Evolutionary conservation across 805 yeast genomes (phyloP).

Genomic region (Starmera pachycereana): DNA sequence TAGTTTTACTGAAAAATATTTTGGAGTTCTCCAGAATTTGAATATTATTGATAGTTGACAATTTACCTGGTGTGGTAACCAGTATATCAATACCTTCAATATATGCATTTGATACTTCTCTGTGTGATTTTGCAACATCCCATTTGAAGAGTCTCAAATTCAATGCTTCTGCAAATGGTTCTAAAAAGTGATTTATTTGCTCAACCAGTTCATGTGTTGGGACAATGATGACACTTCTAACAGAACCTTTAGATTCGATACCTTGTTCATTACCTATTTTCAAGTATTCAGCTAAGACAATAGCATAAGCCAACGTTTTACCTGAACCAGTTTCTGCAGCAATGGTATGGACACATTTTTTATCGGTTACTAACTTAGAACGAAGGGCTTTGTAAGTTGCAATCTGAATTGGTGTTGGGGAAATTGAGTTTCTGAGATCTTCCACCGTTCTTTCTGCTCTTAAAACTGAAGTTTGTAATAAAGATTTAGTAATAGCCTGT

Average conservation of each 20-base stretch:
- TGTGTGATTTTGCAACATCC: conserved; percentile 51
- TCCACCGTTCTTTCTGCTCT: not conserved
- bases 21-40: conserved; percentile 26
- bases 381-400: conserved; percentile 45
- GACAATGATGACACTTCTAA: conserved; percentile 66
- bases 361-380: conserved; percentile 22
- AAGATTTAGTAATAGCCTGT: conserved; percentile 43
- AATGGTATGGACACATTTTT: conserved; percentile 55
- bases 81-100: conserved; percentile 60
- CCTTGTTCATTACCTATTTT: conserved; percentile 31
- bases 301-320: conserved; percentile 85
- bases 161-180: conserved; percentile 23
- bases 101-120: conserved; percentile 36
- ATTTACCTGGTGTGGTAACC: conserved; percentile 78
- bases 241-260: conserved; percentile 28
- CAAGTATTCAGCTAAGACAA: conserved; percentile 62
- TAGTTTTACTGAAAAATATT: conserved; percentile 33
- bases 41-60: conserved; percentile 29
- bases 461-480: conserved; percentile 34
- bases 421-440: conserved; percentile 11
- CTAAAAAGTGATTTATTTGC: conserved; percentile 50
- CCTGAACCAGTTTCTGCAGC: conserved; percentile 99
- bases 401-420: conserved; percentile 75
- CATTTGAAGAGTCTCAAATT: conserved; percentile 43
- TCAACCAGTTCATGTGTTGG: conserved; percentile 86